Evolutionary conservation across 2,329 filamentous ascomycete genomes (phyloP).

Genomic region (Fusarium camptoceras): DNA sequence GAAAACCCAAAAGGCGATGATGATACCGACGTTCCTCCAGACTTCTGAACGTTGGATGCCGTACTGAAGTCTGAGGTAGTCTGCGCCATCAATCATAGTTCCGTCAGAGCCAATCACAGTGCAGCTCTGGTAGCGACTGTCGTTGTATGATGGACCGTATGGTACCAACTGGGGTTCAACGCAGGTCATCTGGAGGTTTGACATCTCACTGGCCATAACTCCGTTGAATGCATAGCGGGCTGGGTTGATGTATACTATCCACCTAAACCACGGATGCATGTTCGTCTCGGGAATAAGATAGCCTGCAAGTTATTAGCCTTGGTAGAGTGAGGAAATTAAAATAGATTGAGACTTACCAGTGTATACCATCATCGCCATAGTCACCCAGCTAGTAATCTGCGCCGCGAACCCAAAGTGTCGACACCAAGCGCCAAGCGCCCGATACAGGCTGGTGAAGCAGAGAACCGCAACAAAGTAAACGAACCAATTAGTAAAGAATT

Average conservation of each 20-base stretch:
- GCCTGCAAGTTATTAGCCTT: conserved; percentile 52
- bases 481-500: conserved; percentile 58
- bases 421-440: background rate
- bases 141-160: conserved; percentile 18
- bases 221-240: conserved; percentile 72
- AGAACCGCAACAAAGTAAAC: conserved; percentile 57
- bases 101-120: background rate
- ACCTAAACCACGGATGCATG: conserved; percentile 64
- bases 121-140: background rate
- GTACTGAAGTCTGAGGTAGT: background rate
- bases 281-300: conserved; percentile 57
- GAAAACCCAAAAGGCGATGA: background rate
- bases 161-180: conserved; percentile 42
- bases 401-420: background rate
- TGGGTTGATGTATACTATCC: conserved; percentile 72
- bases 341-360: conserved; percentile 43
- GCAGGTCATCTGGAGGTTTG: conserved; percentile 36
- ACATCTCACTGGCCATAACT: conserved; percentile 72
- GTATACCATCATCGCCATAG: conserved; percentile 70
- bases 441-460: background rate
- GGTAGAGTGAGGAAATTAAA: too few species aligned
- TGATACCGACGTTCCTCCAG: background rate
- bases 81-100: background rate
- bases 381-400: conserved; percentile 50
- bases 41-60: background rate